phyloP scores from a whole-genome alignment of 352 stramenopile genomes.

The Pythium pectinolyticum region DNA sequence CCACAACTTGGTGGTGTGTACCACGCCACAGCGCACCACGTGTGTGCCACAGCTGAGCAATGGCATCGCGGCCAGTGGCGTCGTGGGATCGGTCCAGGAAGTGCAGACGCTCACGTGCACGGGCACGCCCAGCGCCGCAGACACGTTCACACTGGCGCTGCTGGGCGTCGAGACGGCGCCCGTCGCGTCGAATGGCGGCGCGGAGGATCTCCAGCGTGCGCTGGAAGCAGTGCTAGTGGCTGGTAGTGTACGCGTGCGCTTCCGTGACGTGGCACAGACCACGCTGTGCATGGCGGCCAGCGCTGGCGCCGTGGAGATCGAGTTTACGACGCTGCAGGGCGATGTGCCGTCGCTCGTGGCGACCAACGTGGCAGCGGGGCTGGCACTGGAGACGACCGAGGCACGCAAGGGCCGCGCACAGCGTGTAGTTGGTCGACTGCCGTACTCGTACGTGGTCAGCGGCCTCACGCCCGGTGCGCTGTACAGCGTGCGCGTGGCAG shows the following conservation, averaged over 20 bases:
- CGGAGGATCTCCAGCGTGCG: constrained; percentile 43
- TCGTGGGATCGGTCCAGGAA: constrained; percentile 44
- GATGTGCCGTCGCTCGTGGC: constrained; percentile 41
- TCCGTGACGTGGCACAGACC: constrained; percentile 41
- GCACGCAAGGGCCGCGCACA: constrained; percentile 57
- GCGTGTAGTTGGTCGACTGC: constrained; percentile 63
- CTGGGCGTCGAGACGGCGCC: constrained; percentile 49
- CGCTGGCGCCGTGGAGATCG: constrained; percentile 43
- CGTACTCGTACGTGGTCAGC: constrained; percentile 82
- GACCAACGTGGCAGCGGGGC: not conserved
- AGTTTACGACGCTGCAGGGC: constrained; percentile 52
- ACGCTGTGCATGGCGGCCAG: constrained; percentile 44
- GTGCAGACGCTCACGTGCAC: constrained; percentile 63
- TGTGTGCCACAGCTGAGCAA: constrained; percentile 53
- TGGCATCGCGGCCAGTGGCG: constrained; percentile 44
- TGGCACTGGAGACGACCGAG: constrained; percentile 31
- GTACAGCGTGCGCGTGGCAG: constrained; percentile 91
- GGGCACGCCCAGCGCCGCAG: constrained; percentile 18
- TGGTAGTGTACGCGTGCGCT: constrained; percentile 53
- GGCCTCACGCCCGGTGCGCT: constrained; percentile 67
- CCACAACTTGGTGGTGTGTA: constrained; percentile 62
- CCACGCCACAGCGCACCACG: constrained; percentile 32
- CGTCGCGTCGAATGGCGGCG: constrained; percentile 42
- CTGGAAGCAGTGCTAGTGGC: constrained; percentile 57
- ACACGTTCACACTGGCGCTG: constrained; percentile 65